Percentiles rank a stretch among this genome's conserved stretches.
Evolutionary conservation across 805 yeast species (phyloP).

Genomic region (Blastobotrys parvus): DNA sequence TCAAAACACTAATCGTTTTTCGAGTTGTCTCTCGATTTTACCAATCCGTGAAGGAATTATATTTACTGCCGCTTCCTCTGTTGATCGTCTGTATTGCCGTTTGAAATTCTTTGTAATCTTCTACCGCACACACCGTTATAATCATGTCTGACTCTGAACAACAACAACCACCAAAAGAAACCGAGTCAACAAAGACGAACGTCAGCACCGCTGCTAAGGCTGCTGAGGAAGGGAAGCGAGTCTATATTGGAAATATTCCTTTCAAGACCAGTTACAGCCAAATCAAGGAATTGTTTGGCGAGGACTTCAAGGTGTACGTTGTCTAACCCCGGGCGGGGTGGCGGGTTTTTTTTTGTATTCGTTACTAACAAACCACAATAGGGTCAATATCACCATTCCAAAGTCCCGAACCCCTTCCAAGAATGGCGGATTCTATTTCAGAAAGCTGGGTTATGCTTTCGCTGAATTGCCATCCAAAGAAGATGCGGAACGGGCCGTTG

Average conservation of each 20-base stretch:
- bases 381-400: constrained; percentile 16
- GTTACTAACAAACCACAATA: background rate
- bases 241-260: constrained; percentile 48
- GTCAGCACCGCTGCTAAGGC: constrained; percentile 3
- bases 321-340: too few species aligned
- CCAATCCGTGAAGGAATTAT: too few species aligned
- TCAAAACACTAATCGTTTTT: too few species aligned
- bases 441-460: constrained; percentile 47
- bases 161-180: too few species aligned
- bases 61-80: too few species aligned
- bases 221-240: constrained; percentile 27
- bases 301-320: constrained; percentile 40
- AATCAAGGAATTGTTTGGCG: constrained; percentile 36
- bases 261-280: constrained; percentile 47
- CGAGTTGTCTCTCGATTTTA: too few species aligned
- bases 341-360: too few species aligned
- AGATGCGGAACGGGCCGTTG: constrained; percentile 35
- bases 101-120: too few species aligned
- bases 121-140: too few species aligned
- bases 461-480: constrained; percentile 35
- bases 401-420: constrained; percentile 28
- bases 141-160: too few species aligned
- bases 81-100: too few species aligned
- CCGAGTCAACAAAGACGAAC: too few species aligned
- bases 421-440: constrained; percentile 10